These are phyloP conservation scores for Sideroxylon spinosum DNA, from an alignment of 179 eudicot genomes.

Conservation along the genomic window DNA sequence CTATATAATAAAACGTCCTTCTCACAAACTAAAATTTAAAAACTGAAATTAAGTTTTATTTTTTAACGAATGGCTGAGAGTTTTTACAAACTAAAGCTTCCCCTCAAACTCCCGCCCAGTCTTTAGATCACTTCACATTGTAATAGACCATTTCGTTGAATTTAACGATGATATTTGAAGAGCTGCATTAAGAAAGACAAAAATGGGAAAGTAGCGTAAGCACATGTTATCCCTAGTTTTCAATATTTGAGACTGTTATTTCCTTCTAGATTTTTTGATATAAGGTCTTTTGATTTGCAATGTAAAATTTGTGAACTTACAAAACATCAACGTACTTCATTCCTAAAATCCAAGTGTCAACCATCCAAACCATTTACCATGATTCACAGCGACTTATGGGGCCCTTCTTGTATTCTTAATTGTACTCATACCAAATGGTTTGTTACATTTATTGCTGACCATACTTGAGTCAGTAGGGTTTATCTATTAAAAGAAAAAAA, in stretches of 20 bases:
- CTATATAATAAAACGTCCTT: no score
- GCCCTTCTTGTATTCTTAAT: constrained; percentile 12
- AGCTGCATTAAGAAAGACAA: no score
- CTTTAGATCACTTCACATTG: no score
- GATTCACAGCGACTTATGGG: constrained; percentile 15
- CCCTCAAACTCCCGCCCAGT: no score
- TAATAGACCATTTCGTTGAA: no score
- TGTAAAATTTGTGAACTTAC: constrained; percentile 11
- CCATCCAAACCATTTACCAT: constrained; percentile 5
- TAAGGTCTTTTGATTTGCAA: background rate
- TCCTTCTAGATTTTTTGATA: background rate
- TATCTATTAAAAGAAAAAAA: background rate
- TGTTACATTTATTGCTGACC: background rate
- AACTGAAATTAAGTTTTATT: no score
- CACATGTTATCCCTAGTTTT: no score
- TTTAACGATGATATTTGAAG: no score
- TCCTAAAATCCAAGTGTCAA: background rate
- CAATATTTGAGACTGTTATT: background rate
- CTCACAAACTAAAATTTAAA: no score
- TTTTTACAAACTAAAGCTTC: no score
- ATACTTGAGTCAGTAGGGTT: background rate
- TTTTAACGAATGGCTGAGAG: no score
- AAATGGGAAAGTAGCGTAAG: no score
- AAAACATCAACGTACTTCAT: constrained; percentile 5
- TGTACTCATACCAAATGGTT: background rate